These are phyloP conservation scores for Reutealis trisperma DNA, from an alignment of 345 rosid genomes.

Conservation along the genomic window DNA sequence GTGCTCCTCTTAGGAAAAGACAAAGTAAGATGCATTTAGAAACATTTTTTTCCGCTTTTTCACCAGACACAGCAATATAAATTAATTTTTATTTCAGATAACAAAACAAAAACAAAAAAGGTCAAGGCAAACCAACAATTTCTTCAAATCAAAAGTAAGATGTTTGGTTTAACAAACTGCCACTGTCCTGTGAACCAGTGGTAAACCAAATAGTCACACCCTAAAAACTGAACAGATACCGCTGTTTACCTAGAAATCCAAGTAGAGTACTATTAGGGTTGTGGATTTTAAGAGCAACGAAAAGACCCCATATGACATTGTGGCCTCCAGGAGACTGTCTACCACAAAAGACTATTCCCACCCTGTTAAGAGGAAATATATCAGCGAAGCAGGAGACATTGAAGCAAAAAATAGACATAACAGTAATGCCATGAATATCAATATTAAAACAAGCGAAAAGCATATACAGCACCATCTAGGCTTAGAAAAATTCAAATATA, in stretches of 20 bases:
- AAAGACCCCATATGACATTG: conserved; percentile 94
- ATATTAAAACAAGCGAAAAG: no score
- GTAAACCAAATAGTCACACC: not conserved
- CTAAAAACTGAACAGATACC: not conserved
- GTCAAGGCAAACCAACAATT: not conserved
- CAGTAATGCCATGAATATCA: not conserved
- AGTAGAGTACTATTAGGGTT: conserved; percentile 68
- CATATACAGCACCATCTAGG: not conserved
- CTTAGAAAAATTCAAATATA: not conserved
- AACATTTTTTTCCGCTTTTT: not conserved
- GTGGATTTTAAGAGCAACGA: conserved; percentile 76
- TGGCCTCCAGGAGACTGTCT: conserved; percentile 99
- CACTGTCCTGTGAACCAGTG: not conserved
- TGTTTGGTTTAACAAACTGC: no score
- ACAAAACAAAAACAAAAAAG: not conserved
- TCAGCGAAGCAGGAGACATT: not conserved
- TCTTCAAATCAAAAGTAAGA: not conserved
- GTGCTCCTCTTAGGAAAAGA: not conserved
- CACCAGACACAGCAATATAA: not conserved
- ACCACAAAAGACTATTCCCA: conserved; percentile 90
- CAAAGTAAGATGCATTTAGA: not conserved
- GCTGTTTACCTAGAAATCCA: conserved; percentile 78
- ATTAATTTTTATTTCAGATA: not conserved
- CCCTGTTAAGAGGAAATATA: conserved; percentile 47
- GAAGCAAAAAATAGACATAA: not conserved